Percentiles rank a stretch among this genome's conserved stretches.
These are phyloP conservation scores for Saraca asoca DNA, from an alignment of 331 rosid species.

Conservation along the genomic window DNA sequence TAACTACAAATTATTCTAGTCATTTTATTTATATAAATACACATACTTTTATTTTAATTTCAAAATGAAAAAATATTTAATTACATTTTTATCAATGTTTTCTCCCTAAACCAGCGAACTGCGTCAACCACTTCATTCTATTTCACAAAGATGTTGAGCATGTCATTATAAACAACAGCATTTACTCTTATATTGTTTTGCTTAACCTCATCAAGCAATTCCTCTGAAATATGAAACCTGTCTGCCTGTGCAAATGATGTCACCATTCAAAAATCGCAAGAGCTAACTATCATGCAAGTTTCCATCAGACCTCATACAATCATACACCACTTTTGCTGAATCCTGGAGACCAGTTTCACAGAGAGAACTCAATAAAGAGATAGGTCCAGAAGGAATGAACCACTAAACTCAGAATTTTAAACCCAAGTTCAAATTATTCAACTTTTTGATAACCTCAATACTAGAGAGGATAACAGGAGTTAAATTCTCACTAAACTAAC, in stretches of 20 bases:
- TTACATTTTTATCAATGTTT: too few relatives aligned
- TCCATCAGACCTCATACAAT: conserved; percentile 59
- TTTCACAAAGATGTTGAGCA: conserved; percentile 48
- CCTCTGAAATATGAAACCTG: conserved; percentile 45
- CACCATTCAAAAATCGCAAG: conserved; percentile 46
- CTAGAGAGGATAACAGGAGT: conserved; percentile 50
- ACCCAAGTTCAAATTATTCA: conserved; percentile 50
- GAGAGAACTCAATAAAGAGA: conserved; percentile 53
- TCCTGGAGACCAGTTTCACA: conserved; percentile 58
- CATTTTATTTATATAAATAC: too few relatives aligned
- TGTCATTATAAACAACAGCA: conserved; percentile 45
- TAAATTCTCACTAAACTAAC: conserved; percentile 49
- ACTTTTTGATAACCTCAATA: conserved; percentile 55
- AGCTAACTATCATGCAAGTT: conserved; percentile 43
- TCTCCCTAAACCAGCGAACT: conserved; percentile 49
- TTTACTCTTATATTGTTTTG: conserved; percentile 39
- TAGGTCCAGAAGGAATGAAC: conserved; percentile 48
- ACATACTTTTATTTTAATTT: too few relatives aligned
- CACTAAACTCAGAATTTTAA: conserved; percentile 58
- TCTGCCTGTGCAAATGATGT: conserved; percentile 49
- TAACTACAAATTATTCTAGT: too few relatives aligned
- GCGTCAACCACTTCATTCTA: conserved; percentile 48
- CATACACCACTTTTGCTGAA: conserved; percentile 54
- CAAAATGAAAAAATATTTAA: too few relatives aligned
- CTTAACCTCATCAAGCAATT: conserved; percentile 45